Percentiles rank a stretch among this genome's conserved stretches.
phyloP scores from a whole-genome alignment of 306 rosid genomes.

The Gynostemma pentaphyllum region DNA sequence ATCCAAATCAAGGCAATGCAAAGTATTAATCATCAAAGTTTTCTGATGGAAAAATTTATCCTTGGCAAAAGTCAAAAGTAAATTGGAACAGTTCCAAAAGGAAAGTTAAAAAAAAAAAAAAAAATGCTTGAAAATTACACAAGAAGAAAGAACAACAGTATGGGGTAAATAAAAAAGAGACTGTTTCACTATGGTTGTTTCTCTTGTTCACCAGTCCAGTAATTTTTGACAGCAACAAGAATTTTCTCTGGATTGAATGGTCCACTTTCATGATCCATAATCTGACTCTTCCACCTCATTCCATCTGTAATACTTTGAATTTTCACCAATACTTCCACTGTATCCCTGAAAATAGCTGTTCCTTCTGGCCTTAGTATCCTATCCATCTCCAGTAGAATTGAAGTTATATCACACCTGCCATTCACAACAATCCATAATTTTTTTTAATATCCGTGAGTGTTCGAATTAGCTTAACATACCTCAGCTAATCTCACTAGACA shows the following conservation, averaged over 20 bases:
- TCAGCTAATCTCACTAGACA: too few relatives aligned
- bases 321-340: constrained; percentile 68
- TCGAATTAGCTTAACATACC: too few relatives aligned
- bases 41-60: too few relatives aligned
- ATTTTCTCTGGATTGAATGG: constrained; percentile 95
- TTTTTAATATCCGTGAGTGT: too few relatives aligned
- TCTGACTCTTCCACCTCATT: constrained; percentile 79
- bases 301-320: constrained; percentile 49
- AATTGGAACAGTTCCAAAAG: too few relatives aligned
- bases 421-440: constrained; percentile 10
- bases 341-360: constrained; percentile 65
- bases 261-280: constrained; percentile 87
- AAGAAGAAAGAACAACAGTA: too few relatives aligned
- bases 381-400: constrained; percentile 75
- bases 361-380: constrained; percentile 96
- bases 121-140: too few relatives aligned
- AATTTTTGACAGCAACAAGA: constrained; percentile 61
- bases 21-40: too few relatives aligned
- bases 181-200: background rate
- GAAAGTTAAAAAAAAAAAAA: background rate
- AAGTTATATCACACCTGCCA: constrained; percentile 64
- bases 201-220: constrained; percentile 57
- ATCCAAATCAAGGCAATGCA: too few relatives aligned
- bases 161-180: background rate
- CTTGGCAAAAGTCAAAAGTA: too few relatives aligned